Conservation (phyloP, 2,329 filamentous ascomycete genomes). For the Colletotrichum neosansevieriae region DNA sequence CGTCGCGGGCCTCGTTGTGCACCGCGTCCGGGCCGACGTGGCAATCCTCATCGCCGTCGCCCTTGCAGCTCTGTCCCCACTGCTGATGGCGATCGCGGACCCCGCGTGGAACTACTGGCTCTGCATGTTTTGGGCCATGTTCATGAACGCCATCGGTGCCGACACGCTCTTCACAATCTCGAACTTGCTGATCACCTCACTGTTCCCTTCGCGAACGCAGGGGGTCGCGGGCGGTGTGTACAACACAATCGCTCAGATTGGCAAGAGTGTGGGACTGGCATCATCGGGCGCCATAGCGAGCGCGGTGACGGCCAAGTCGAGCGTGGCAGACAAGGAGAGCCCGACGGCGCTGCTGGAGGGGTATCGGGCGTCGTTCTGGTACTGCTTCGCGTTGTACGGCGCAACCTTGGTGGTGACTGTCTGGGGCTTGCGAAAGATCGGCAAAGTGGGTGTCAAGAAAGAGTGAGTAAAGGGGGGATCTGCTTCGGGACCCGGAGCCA, state of each 20-base stretch:
- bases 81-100: conserved; percentile 57
- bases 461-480: conserved; percentile 46
- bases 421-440: conserved; percentile 59
- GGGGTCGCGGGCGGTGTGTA: conserved; percentile 71
- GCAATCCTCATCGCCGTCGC: no score
- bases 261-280: conserved; percentile 64
- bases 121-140: conserved; percentile 51
- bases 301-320: conserved; percentile 56
- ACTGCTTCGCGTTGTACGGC: conserved; percentile 57
- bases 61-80: no score
- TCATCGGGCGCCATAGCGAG: conserved; percentile 61
- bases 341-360: conserved; percentile 59
- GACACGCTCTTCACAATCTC: conserved; percentile 66
- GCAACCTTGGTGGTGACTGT: conserved; percentile 50
- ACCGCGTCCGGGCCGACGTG: no score
- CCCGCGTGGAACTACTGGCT: conserved; percentile 59
- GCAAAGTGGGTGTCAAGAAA: conserved; percentile 62
- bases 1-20: no score
- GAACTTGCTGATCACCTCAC: conserved; percentile 65
- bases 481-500: neutral
- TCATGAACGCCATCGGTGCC: conserved; percentile 49
- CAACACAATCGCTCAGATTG: conserved; percentile 69
- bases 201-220: conserved; percentile 65
- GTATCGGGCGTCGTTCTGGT: conserved; percentile 67
- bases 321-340: conserved; percentile 34